Percentiles rank a stretch among this genome's conserved stretches.
These are phyloP conservation scores for Bimuria novae-zelandiae DNA, from an alignment of 2,329 filamentous ascomycete species.

Conservation along the genomic window DNA sequence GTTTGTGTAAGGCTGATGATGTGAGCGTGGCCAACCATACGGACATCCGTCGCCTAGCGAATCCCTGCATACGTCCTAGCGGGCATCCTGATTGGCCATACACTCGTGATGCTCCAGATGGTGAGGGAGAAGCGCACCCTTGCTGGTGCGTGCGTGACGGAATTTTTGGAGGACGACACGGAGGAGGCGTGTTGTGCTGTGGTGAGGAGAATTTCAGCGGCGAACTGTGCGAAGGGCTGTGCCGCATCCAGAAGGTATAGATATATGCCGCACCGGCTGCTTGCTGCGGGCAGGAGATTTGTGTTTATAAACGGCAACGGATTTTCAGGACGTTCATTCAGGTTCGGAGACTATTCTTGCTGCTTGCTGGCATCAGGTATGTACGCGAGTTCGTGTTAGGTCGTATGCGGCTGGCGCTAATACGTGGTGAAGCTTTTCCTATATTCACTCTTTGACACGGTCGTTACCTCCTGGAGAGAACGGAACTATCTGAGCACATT, in stretches of 20 bases:
- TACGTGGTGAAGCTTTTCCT: background rate
- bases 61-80: background rate
- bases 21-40: constrained; percentile 2
- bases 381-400: background rate
- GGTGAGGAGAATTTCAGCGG: background rate
- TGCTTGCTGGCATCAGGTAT: constrained; percentile 6
- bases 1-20: constrained; percentile 1
- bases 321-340: background rate
- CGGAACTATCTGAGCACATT: background rate
- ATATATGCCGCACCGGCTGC: background rate
- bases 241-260: constrained; percentile 4
- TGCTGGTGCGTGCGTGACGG: constrained; percentile 1
- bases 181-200: background rate
- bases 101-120: background rate
- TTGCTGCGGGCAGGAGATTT: constrained; percentile 7
- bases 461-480: background rate
- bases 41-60: constrained; percentile 7
- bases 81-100: background rate
- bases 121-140: constrained; percentile 4
- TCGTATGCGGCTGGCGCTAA: background rate
- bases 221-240: background rate
- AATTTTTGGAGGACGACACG: background rate
- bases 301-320: background rate
- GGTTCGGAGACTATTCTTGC: background rate
- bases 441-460: constrained; percentile 3